Evolutionary conservation across 106 monocot species (phyloP), one percentile per base, ranked within the genome.

Genomic region (Acanthochlamys bracteata): DNA sequence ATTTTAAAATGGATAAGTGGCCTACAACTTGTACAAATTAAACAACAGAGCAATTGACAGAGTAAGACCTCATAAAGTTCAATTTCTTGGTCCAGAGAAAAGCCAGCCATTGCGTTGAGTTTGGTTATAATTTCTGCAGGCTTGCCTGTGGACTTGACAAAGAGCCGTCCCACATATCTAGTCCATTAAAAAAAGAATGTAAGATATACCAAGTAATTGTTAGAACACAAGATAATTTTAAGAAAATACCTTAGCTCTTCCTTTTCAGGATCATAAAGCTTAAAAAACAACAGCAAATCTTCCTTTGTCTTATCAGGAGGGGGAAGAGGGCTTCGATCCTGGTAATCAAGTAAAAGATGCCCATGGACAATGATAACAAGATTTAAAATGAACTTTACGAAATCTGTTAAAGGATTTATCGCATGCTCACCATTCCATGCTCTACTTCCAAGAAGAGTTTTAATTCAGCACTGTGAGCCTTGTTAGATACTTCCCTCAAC

Each of bases 71-170:
- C 96, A 71, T 82, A 96, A 24, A 96, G 78, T 76, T 85, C 84
- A 79, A 96, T 88, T 76, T 96, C 88, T 68, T 91, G 84, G 74
- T 80, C 71, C 27, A 71, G 72, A 59, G 74, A 62, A 56, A 91
- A 96, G 15, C 96, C 91, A 72, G 90, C 87, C 84, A 96, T 78
- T 79, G 90, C 85, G 78, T 96, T 96, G 58, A 96, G 57, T 70
- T 85, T 96, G 25, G 71, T 59, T 42, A 96, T 68, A 33, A 96
- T 91, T 57, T 96, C 96, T 24, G 59, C 23, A 61, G 96, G 96
- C 58, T 85, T 96, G 41, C 96, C 96, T 23, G 69, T 45, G 19
- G 82, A 72, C 61, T 82, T 96, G 46, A 96, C 84, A 83, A 96
- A 88, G 11, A 88, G 73, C 59, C 91, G 80, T 21, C 96, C 96